These are phyloP conservation scores for Oropetium thomaeum DNA, from an alignment of 176 grass and related monocot genomes.

Conservation along the genomic window DNA sequence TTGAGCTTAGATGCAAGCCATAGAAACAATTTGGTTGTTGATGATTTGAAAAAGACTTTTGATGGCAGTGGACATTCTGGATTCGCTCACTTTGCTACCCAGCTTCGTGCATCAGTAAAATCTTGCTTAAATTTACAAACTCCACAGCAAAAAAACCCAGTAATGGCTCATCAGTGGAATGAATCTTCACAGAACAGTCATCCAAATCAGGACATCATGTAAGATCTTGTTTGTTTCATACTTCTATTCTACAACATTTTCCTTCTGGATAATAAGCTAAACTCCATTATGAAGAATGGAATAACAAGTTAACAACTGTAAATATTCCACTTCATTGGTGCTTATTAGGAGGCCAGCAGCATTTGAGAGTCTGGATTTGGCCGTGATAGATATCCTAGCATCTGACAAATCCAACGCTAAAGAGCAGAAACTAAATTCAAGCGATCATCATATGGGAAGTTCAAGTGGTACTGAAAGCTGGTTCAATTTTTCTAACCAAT, in stretches of 20 bases:
- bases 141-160: conserved; percentile 13
- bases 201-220: conserved; percentile 29
- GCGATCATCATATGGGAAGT: conserved; percentile 9
- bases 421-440: conserved; percentile 26
- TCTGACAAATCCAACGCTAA: conserved; percentile 22
- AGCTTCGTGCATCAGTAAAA: conserved; percentile 27
- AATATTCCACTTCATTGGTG: neutral
- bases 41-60: conserved; percentile 2
- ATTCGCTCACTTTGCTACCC: conserved; percentile 31
- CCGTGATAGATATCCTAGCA: conserved; percentile 1
- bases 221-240: conserved; percentile 19
- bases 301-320: neutral
- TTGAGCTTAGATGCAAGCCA: conserved; percentile 22
- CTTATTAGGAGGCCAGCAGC: conserved; percentile 27
- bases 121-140: conserved; percentile 40
- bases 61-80: conserved; percentile 21
- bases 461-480: conserved; percentile 28
- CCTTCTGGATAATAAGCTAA: conserved; percentile 1
- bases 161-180: neutral
- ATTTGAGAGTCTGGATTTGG: conserved; percentile 22
- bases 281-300: neutral
- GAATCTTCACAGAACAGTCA: conserved; percentile 12
- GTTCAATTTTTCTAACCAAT: neutral
- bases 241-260: conserved; percentile 18
- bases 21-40: neutral